These are phyloP conservation scores for Brasilioporus rufonigricans DNA, from an alignment of 768 basidiomycete species.

Conservation along the genomic window DNA sequence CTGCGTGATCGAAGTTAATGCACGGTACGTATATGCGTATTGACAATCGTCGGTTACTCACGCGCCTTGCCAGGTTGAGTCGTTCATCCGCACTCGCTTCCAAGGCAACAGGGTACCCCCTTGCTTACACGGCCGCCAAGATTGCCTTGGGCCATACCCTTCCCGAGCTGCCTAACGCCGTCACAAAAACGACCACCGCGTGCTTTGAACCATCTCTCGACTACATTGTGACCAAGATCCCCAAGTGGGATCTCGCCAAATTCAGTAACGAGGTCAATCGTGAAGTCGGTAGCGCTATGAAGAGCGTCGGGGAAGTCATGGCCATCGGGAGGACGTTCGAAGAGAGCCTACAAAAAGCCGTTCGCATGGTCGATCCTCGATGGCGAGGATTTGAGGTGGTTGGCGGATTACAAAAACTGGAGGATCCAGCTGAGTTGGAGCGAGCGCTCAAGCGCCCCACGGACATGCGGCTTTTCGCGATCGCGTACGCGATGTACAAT, in stretches of 20 bases:
- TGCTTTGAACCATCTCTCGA: slow-evolving; percentile 99
- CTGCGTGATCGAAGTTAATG: slow-evolving; percentile 98
- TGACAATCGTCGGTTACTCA: background rate
- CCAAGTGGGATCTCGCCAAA: slow-evolving; percentile 99
- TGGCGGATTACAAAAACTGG: slow-evolving; percentile 81
- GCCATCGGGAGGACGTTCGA: slow-evolving; percentile 99
- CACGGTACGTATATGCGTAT: slow-evolving; percentile 48
- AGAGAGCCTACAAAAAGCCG: slow-evolving; percentile 97
- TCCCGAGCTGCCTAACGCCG: slow-evolving; percentile 96
- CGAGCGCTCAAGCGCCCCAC: slow-evolving; percentile 78
- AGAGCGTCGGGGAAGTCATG: slow-evolving; percentile 99
- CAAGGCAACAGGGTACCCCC: slow-evolving; percentile 97
- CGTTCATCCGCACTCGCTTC: slow-evolving; percentile 95
- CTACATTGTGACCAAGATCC: slow-evolving; percentile 99
- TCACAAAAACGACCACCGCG: slow-evolving; percentile 98
- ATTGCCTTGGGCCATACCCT: slow-evolving; percentile 97
- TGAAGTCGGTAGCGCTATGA: slow-evolving; percentile 96
- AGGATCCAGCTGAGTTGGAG: slow-evolving; percentile 64
- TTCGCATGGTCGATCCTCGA: slow-evolving; percentile 94
- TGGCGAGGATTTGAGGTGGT: slow-evolving; percentile 99
- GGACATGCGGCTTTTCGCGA: slow-evolving; percentile 94
- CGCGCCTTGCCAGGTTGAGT: slow-evolving; percentile 47
- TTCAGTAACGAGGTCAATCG: slow-evolving; percentile 93
- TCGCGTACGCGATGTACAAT: slow-evolving; percentile 97
- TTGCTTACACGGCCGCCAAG: slow-evolving; percentile 99